Evolutionary conservation across 768 basidiomycete genomes (phyloP).

Genomic region (Termitomyces sp.): DNA sequence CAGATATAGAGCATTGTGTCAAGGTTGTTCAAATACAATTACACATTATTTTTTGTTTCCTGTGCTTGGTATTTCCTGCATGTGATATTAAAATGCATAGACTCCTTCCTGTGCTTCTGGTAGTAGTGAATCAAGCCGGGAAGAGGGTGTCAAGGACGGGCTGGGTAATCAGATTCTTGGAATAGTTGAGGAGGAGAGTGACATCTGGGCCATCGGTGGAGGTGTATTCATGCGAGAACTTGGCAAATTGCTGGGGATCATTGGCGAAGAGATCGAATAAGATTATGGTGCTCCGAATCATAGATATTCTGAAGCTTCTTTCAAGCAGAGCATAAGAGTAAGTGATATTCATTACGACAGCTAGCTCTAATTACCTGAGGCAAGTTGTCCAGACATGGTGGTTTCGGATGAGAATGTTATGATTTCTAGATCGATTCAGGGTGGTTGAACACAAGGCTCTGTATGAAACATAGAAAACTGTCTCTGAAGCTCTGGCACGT

Average conservation of each 20-base stretch:
- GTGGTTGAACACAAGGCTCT: no score
- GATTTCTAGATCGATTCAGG: no score
- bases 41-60: no score
- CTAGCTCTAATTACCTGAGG: conserved; percentile 38
- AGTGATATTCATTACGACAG: not conserved
- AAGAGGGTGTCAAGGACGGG: conserved; percentile 79
- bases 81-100: no score
- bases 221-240: conserved; percentile 75
- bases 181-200: conserved; percentile 91
- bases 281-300: conserved; percentile 60
- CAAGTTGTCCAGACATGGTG: conserved; percentile 61
- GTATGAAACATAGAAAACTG: no score
- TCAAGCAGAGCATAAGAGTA: conserved; percentile 64
- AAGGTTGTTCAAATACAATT: no score
- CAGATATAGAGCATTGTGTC: no score
- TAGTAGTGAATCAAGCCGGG: no score
- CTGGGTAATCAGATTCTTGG: conserved; percentile 91
- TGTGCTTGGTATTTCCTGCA: no score
- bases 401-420: no score
- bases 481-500: no score
- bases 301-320: conserved; percentile 84
- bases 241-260: conserved; percentile 82
- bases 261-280: conserved; percentile 88
- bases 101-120: no score
- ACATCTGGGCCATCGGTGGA: conserved; percentile 60